A percentile compares a stretch with the other conserved stretches of the same genome.
phyloP scores from a whole-genome alignment of 495 filamentous ascomycete species.

The Baudoinia panamericana region DNA sequence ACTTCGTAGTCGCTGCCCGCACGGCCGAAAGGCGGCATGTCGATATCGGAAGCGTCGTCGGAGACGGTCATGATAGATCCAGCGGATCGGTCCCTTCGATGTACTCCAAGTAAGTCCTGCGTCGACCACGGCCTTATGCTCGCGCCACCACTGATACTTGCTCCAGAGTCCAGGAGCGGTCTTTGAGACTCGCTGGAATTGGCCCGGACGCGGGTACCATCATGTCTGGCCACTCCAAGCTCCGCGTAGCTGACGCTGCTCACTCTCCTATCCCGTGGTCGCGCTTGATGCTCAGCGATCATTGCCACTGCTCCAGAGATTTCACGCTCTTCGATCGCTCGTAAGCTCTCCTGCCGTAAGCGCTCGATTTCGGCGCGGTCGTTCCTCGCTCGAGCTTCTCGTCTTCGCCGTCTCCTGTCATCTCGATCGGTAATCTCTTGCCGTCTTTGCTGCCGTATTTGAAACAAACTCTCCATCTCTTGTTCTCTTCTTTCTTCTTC shows the following conservation, averaged over 20 bases:
- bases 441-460: conserved; percentile 69
- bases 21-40: conserved; percentile 16
- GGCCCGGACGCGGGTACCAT: conserved; percentile 74
- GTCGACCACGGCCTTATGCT: conserved; percentile 19
- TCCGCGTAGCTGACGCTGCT: conserved; percentile 78
- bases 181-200: conserved; percentile 66
- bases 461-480: conserved; percentile 86
- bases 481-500: conserved; percentile 73
- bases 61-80: conserved; percentile 23
- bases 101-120: conserved; percentile 18
- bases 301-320: conserved; percentile 24
- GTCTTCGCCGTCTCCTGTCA: conserved; percentile 47
- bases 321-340: conserved; percentile 16
- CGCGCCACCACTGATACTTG: conserved; percentile 36
- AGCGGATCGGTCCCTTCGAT: conserved; percentile 23
- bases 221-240: conserved; percentile 73
- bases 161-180: conserved; percentile 60
- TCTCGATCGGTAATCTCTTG: conserved; percentile 66
- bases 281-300: conserved; percentile 52
- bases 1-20: conserved; percentile 16
- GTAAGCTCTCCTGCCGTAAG: conserved; percentile 36
- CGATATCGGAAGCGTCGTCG: conserved; percentile 18
- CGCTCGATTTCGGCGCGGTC: conserved; percentile 51
- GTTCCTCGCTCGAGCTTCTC: conserved; percentile 56
- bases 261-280: conserved; percentile 57